Evolutionary conservation across 495 filamentous ascomycete genomes (phyloP).

Genomic region (Neurospora hispaniola): DNA sequence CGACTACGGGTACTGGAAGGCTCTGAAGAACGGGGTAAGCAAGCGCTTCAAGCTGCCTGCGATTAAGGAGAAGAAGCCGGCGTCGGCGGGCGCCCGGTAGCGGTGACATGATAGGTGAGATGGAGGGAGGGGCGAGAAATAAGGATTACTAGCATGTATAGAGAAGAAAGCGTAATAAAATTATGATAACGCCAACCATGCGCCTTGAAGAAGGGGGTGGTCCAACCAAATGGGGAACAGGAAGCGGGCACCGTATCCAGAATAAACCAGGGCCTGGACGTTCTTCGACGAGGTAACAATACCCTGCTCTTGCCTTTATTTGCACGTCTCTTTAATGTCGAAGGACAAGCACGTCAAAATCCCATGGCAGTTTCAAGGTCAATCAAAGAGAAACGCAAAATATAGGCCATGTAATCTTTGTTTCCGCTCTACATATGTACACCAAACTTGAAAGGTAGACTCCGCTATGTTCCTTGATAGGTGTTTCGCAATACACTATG

Average conservation of each 20-base stretch:
- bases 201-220: too few species aligned
- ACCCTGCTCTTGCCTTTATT: neutral
- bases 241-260: neutral
- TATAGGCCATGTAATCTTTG: neutral
- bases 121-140: conserved; percentile 4
- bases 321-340: neutral
- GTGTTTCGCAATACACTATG: neutral
- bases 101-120: neutral
- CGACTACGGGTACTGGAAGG: conserved; percentile 53
- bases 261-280: neutral
- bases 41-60: conserved; percentile 63
- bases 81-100: neutral
- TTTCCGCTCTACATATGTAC: neutral
- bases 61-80: conserved; percentile 49
- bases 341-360: neutral
- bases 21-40: conserved; percentile 49
- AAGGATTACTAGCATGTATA: neutral
- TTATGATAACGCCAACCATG: neutral
- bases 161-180: neutral
- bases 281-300: neutral
- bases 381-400: neutral
- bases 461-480: neutral
- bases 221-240: neutral
- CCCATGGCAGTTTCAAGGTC: neutral
- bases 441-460: neutral